Conservation (phyloP, 129 eudicot species). For the Ambrosia trifida region DNA sequence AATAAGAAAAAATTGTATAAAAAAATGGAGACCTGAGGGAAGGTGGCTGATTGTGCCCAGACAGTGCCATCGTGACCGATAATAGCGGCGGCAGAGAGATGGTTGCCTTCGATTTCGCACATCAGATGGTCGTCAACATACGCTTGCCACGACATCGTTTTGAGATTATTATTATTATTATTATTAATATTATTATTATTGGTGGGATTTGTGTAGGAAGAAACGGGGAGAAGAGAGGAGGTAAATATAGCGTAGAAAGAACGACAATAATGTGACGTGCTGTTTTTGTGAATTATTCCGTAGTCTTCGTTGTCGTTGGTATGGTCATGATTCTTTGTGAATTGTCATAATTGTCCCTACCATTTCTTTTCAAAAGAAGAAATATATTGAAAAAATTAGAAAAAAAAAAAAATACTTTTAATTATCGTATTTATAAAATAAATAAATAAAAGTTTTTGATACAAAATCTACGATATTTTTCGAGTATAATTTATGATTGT, state of each 20-base stretch:
- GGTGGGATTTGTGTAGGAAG: background rate
- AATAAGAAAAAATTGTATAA: background rate
- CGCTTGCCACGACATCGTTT: constrained; percentile 72
- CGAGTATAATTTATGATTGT: too few species aligned
- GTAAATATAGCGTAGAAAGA: constrained; percentile 42
- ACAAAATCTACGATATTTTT: too few species aligned
- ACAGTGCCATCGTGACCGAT: constrained; percentile 66
- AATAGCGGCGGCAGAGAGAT: constrained; percentile 64
- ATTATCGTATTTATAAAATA: too few species aligned
- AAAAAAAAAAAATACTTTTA: too few species aligned
- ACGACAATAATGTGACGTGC: constrained; percentile 29
- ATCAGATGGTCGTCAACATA: constrained; percentile 76
- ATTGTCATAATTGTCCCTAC: background rate
- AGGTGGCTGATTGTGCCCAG: constrained; percentile 66
- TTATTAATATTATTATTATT: background rate
- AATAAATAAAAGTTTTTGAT: too few species aligned
- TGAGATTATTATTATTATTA: constrained; percentile 7
- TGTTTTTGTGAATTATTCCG: constrained; percentile 7
- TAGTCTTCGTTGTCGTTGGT: background rate
- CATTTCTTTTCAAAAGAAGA: too few species aligned
- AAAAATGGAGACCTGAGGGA: constrained; percentile 50
- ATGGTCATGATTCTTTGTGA: background rate
- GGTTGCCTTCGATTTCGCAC: constrained; percentile 71
- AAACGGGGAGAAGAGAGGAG: background rate
- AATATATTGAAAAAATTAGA: too few species aligned